Conservation (phyloP, 345 rosid species). For the Dimocarpus longan region DNA sequence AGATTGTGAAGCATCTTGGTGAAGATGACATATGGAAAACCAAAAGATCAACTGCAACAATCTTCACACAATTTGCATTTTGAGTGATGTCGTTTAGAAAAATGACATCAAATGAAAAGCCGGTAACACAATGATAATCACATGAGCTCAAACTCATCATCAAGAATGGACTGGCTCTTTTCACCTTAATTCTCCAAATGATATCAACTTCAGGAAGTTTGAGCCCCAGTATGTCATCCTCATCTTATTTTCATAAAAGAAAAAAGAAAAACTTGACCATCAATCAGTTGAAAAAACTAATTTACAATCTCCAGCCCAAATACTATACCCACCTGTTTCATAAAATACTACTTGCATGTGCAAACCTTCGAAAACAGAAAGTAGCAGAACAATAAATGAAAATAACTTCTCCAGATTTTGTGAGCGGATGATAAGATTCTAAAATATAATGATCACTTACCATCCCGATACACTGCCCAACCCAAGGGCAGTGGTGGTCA, state of each 20-base stretch:
- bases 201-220: background rate
- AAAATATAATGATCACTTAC: constrained; percentile 47
- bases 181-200: background rate
- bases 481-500: constrained; percentile 99
- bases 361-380: background rate
- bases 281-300: background rate
- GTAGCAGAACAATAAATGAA: background rate
- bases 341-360: background rate
- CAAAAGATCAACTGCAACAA: constrained; percentile 6
- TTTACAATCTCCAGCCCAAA: background rate
- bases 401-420: background rate
- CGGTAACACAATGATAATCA: constrained; percentile 1
- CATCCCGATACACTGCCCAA: constrained; percentile 97
- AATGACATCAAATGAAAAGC: background rate
- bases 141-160: background rate
- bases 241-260: background rate
- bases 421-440: constrained; percentile 2
- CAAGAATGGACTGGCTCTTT: background rate
- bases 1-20: background rate
- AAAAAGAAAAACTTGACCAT: background rate
- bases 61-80: background rate
- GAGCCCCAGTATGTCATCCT: background rate
- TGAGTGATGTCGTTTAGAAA: constrained; percentile 2
- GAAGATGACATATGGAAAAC: constrained; percentile 7
- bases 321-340: constrained; percentile 1